phyloP scores from a whole-genome alignment of 1,284 basidiomycete genomes.

The Microbotryum lychnidis-dioicae region DNA sequence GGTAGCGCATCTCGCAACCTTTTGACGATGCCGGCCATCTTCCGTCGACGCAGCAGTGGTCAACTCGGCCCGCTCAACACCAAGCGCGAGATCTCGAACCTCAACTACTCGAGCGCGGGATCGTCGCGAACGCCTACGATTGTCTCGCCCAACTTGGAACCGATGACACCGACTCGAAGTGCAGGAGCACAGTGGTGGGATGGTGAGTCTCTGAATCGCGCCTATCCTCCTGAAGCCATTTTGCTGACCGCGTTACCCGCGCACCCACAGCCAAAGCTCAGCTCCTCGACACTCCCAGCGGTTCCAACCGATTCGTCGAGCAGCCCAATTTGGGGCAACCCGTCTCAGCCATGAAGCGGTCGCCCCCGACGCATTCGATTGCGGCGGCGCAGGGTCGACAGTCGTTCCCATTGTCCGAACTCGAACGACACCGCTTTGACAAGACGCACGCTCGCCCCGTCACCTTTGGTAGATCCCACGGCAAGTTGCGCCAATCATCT shows the following conservation, averaged over 20 bases:
- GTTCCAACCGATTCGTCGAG: constrained; percentile 13
- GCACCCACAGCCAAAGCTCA: constrained; percentile 15
- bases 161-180: constrained; percentile 31
- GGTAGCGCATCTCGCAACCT: too few relatives aligned
- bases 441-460: neutral
- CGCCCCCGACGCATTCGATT: constrained; percentile 6
- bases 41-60: constrained; percentile 31
- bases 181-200: constrained; percentile 13
- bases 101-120: constrained; percentile 13
- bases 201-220: constrained; percentile 5
- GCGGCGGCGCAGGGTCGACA: constrained; percentile 10
- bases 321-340: constrained; percentile 19
- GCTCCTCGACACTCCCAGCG: constrained; percentile 25
- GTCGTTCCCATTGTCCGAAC: constrained; percentile 24
- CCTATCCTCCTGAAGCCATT: neutral
- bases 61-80: constrained; percentile 19
- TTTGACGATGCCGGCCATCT: constrained; percentile 15
- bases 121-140: too few relatives aligned
- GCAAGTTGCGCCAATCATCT: constrained; percentile 31
- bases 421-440: constrained; percentile 9
- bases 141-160: constrained; percentile 7
- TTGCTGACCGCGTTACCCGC: neutral
- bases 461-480: constrained; percentile 14
- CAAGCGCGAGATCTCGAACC: too few relatives aligned
- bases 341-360: constrained; percentile 6